Evolutionary conservation across 2,329 filamentous ascomycete genomes (phyloP).

Genomic region (Trichoderma sp.): DNA sequence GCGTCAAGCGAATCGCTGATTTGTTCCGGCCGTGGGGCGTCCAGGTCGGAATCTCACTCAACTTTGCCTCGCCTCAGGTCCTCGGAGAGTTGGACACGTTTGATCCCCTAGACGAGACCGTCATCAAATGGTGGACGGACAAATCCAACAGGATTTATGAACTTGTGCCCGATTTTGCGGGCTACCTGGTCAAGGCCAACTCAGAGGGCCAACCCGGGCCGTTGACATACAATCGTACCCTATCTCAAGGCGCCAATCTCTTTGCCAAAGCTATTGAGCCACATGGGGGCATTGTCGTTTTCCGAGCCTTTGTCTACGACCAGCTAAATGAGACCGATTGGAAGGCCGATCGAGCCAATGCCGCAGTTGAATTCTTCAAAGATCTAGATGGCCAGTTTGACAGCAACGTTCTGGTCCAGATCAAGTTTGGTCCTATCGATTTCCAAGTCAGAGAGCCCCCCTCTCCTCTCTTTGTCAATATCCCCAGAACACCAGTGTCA

Average conservation of each 20-base stretch:
- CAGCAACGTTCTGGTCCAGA: conserved; percentile 70
- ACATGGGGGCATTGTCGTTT: conserved; percentile 66
- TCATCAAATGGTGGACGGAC: conserved; percentile 64
- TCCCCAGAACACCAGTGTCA: conserved; percentile 8
- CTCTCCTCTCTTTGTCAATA: conserved; percentile 61
- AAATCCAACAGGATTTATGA: conserved; percentile 61
- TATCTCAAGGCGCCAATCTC: conserved; percentile 68
- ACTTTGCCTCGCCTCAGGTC: conserved; percentile 65
- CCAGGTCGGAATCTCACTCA: conserved; percentile 64
- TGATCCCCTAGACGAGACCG: conserved; percentile 62
- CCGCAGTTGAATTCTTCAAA: conserved; percentile 67
- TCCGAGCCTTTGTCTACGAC: conserved; percentile 72
- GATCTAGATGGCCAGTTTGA: conserved; percentile 66
- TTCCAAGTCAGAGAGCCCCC: conserved; percentile 71
- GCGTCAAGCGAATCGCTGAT: conserved; percentile 63
- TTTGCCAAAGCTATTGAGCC: conserved; percentile 62
- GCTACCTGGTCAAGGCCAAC: conserved; percentile 71
- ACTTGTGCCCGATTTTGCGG: conserved; percentile 65
- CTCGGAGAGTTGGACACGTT: conserved; percentile 58
- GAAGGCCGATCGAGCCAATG: conserved; percentile 69
- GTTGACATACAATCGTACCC: conserved; percentile 67
- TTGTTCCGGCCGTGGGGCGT: conserved; percentile 68
- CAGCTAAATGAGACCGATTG: conserved; percentile 56
- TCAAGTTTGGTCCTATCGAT: conserved; percentile 75
- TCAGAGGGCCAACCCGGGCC: conserved; percentile 73